These are phyloP conservation scores for Trametes pubescens DNA, from an alignment of 1,284 basidiomycete species.

Conservation along the genomic window DNA sequence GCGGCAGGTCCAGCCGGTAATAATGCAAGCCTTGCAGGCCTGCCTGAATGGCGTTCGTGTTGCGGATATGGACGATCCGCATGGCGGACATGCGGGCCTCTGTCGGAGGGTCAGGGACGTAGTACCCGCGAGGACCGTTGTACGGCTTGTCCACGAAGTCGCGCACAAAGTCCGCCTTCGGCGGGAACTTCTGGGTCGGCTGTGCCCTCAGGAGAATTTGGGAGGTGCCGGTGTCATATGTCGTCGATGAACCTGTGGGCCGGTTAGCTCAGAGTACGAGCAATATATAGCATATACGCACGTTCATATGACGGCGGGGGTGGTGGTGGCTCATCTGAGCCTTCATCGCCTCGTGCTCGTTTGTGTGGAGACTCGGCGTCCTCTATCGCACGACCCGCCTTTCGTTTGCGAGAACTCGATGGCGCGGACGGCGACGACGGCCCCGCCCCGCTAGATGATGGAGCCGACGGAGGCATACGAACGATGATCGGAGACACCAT, in stretches of 20 bases:
- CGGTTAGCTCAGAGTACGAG: neutral
- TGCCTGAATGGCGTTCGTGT: conserved; percentile 30
- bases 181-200: conserved; percentile 1
- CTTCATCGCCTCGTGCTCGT: conserved; percentile 12
- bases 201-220: conserved; percentile 19
- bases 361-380: conserved; percentile 8
- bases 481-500: conserved; percentile 1
- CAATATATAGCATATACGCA: neutral
- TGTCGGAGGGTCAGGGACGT: conserved; percentile 37
- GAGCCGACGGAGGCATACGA: neutral
- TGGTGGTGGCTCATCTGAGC: neutral
- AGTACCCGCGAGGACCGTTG: conserved; percentile 35
- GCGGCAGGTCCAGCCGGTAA: conserved; percentile 18
- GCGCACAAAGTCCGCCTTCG: conserved; percentile 34
- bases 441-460: neutral
- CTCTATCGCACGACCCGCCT: neutral
- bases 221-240: conserved; percentile 19
- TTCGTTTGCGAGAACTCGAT: conserved; percentile 19
- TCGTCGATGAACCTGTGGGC: conserved; percentile 12
- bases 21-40: conserved; percentile 30
- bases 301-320: conserved; percentile 15
- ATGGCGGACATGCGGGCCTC: conserved; percentile 30
- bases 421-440: neutral
- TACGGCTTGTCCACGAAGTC: conserved; percentile 40
- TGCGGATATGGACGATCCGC: conserved; percentile 34